Evolutionary conservation across 495 filamentous ascomycete species (phyloP).

Genomic region (Aspergillus kassunensis): DNA sequence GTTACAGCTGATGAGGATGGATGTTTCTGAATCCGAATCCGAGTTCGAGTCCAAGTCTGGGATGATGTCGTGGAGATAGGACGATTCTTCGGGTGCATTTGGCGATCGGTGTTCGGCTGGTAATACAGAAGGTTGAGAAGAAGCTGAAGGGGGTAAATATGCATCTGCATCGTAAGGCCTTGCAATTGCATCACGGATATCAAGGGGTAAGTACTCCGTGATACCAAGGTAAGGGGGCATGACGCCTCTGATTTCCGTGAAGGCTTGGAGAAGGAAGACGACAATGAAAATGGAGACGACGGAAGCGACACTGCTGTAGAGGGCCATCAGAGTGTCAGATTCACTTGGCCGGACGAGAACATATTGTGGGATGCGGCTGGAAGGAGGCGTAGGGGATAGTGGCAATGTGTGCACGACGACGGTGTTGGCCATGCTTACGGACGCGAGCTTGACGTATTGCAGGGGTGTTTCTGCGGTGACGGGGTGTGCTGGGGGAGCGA

Average conservation of each 20-base stretch:
- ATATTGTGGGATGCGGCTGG: slow-evolving; percentile 57
- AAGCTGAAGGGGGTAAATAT: too few relatives aligned
- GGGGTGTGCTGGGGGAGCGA: slow-evolving; percentile 52
- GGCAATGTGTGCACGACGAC: slow-evolving; percentile 81
- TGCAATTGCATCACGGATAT: slow-evolving; percentile 27
- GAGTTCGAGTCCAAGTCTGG: slow-evolving; percentile 6
- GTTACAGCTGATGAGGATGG: slow-evolving; percentile 8
- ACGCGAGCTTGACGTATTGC: slow-evolving; percentile 75
- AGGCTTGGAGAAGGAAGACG: slow-evolving; percentile 58
- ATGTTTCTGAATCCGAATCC: too few relatives aligned
- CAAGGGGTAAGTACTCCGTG: slow-evolving; percentile 38
- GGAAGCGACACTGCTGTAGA: slow-evolving; percentile 45
- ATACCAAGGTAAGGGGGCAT: slow-evolving; percentile 55
- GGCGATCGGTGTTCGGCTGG: not conserved
- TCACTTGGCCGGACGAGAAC: slow-evolving; percentile 56
- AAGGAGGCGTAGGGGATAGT: slow-evolving; percentile 52
- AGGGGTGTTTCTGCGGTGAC: slow-evolving; percentile 41
- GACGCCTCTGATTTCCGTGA: slow-evolving; percentile 63
- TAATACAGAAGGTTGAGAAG: not conserved
- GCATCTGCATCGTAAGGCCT: slow-evolving; percentile 15
- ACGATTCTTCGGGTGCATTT: not conserved
- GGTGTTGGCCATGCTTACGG: slow-evolving; percentile 78
- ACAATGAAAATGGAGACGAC: slow-evolving; percentile 52
- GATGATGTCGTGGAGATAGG: slow-evolving; percentile 1
- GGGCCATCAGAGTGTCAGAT: slow-evolving; percentile 44